A percentile compares a stretch with the other conserved stretches of the same genome.
Evolutionary conservation across 2,329 filamentous ascomycete species (phyloP).

Genomic region (Sporothrix variecibatus): DNA sequence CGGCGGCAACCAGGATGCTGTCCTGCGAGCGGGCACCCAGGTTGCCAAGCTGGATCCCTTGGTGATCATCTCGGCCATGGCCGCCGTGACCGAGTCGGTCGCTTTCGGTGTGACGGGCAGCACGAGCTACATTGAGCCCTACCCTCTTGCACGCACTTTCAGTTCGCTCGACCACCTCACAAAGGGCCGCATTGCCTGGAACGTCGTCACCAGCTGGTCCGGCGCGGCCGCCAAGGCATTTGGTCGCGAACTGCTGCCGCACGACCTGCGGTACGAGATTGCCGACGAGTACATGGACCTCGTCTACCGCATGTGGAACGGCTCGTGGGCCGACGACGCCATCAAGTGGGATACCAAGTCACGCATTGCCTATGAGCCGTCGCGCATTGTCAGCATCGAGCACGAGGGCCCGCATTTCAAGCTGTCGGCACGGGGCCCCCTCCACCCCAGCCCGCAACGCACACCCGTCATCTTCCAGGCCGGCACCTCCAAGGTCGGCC

Average conservation of each 20-base stretch:
- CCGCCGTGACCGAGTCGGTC: conserved; percentile 30
- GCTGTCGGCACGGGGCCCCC: neutral
- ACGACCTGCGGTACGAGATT: conserved; percentile 33
- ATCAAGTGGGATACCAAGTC: conserved; percentile 19
- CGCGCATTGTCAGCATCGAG: conserved; percentile 16
- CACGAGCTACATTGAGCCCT: conserved; percentile 28
- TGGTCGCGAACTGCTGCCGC: conserved; percentile 28
- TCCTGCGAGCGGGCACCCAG: neutral
- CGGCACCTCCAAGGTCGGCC: conserved; percentile 32
- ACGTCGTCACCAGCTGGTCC: conserved; percentile 31
- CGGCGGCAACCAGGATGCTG: conserved; percentile 17
- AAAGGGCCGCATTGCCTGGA: conserved; percentile 32
- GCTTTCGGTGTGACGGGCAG: conserved; percentile 29
- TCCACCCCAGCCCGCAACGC: conserved; percentile 24
- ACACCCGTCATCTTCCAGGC: conserved; percentile 35
- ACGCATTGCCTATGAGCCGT: conserved; percentile 19
- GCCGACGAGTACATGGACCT: conserved; percentile 33
- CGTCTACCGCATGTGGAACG: conserved; percentile 30
- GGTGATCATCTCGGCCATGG: conserved; percentile 29
- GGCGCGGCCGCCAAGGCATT: conserved; percentile 28
- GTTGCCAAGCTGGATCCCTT: conserved; percentile 21
- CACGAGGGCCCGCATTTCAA: conserved; percentile 24
- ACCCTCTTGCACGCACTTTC: conserved; percentile 27
- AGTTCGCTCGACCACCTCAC: conserved; percentile 30
- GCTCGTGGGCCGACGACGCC: conserved; percentile 25